Evolutionary conservation across 2,329 filamentous ascomycete genomes (phyloP), one percentile per base, ranked within the genome.

Genomic region (Pseudophaeomoniella oleicola): DNA sequence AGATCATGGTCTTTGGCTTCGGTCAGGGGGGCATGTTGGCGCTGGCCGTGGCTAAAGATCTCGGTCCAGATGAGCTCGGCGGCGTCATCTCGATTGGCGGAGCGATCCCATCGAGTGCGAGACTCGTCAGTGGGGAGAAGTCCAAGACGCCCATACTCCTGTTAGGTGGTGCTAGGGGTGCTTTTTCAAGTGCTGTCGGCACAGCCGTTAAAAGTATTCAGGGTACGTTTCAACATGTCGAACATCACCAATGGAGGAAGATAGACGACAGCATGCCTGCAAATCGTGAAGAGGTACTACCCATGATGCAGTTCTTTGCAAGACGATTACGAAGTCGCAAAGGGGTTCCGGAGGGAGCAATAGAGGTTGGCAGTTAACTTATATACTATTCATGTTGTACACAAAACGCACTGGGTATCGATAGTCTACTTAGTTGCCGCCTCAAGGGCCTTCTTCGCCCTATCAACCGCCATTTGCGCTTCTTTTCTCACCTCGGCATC

Each of bases 271-370:
- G 70, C 1, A 94, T 94, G 87, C 85, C 86, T n/a, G 64, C 67
- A 32, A 79, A 69, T 52, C 68, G 80, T 37, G 85, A 92, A 9
- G 87, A 96, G 66, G 87, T 92, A 70, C 52, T 87, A 49, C 86
- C 87, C 1, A 71, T 94, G 41, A 94, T 94, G 85, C 74, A 80
- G 50, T 94, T 78, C 54, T 71, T 66, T 46, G 60, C 58, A 15
- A 49, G 59, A 22, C 48, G 57, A 34, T 45, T 66, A 40, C 52
- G 54, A 39, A 66, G 61, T 50, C 52, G 55, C 39, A 52, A 57
- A 37, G 62, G 62, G 19, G 60, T 65, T 30, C 63, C 60, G 0
- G 60, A 61, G 43, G 63, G 59, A 2, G 59, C 57, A 47, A 47
- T 65, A 22, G 61, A 66, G 44, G 47, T 66, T 16, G 30, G 33